Conservation (phyloP, 2,329 filamentous ascomycete genomes). For the Xylariaceae sp. region DNA sequence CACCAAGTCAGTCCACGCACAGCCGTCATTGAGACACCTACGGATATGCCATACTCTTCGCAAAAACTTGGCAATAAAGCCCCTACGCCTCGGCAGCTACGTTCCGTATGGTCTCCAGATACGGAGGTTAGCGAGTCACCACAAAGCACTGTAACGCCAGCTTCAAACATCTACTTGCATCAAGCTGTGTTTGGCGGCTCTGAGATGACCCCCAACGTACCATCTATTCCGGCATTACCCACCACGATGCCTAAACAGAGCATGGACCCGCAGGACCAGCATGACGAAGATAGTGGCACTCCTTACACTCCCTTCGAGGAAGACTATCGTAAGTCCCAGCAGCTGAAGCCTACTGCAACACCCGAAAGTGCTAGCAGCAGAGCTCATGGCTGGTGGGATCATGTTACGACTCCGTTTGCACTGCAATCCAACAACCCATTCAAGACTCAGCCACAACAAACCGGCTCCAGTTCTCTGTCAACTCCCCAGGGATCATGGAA, state of each 20-base stretch:
- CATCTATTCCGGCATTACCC: slow-evolving; percentile 60
- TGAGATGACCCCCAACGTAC: slow-evolving; percentile 38
- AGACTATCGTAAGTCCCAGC: slow-evolving; percentile 48
- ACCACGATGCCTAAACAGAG: slow-evolving; percentile 37
- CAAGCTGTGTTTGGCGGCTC: slow-evolving; percentile 38
- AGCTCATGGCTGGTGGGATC: slow-evolving; percentile 73
- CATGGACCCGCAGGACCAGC: slow-evolving; percentile 38
- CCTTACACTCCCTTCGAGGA: slow-evolving; percentile 68
- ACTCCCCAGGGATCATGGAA: slow-evolving; percentile 31
- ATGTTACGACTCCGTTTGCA: slow-evolving; percentile 66
- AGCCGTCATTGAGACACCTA: slow-evolving; percentile 40
- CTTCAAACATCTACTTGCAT: slow-evolving; percentile 61
- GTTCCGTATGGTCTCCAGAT: slow-evolving; percentile 59
- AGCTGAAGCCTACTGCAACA: slow-evolving; percentile 37
- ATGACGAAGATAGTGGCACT: slow-evolving; percentile 46
- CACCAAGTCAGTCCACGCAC: slow-evolving; percentile 52
- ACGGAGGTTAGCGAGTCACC: slow-evolving; percentile 49
- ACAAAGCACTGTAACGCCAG: slow-evolving; percentile 40
- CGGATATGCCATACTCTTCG: slow-evolving; percentile 32
- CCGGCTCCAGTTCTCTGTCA: slow-evolving; percentile 18
- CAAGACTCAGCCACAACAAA: slow-evolving; percentile 34
- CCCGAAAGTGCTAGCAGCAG: slow-evolving; percentile 51
- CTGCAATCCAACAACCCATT: slow-evolving; percentile 46
- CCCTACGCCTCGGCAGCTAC: slow-evolving; percentile 37
- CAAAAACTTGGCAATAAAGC: slow-evolving; percentile 22